Base-by-base conservation (phyloP, 73 alveolate species). In the Loxodes magnus region DNA sequence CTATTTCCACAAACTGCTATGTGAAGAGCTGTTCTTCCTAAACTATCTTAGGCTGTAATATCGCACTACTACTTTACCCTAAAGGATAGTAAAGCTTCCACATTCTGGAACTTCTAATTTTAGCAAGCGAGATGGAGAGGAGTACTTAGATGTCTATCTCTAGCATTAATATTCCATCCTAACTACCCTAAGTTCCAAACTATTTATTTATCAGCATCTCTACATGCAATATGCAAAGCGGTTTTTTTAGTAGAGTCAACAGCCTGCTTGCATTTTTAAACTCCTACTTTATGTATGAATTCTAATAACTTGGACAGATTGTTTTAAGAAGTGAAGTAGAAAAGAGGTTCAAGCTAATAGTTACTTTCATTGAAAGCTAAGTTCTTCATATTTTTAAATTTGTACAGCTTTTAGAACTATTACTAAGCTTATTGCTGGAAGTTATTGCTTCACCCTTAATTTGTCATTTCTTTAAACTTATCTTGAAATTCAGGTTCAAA, bases 51-150 rank as follows among this genome's bases (percentile, higher is more conserved):
- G 15, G 9, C 15, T 21, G 9, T 49, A 74, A 77, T 90, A 36
- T 62, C 64, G 19, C 77, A 78, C 31, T 46, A 60, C 20, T 77
- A 76, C 49, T 84, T 84, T 12, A 84, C 84, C 29, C 77, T 76
- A 4, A 67, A 70, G 53, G 71, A 72, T 19, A 84, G 34, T 41
- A 84, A 51, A 39, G 56, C 64, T 35, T 74, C 69, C 22, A 83
- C 92, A 27, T 74, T 69, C 20, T 63, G 53, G 35, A 70, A 83
- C 67, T 88, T 84, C 24, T 90, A 92, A 34, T 62, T 71, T 57
- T 77, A 66, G 53, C 93, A 80, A n/a, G 97, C 94, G 49, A 67
- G 72, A 64, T 87, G 97, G 9, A 87, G 43, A 26, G 95, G 93
- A 16, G 93, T 87, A 41, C 93, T 71, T 16, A 82, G 56, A 26